A percentile compares a stretch with the other conserved stretches of the same genome.
Evolutionary conservation across 192 early-diverging fungal genomes (phyloP).

Genomic region (Coemansia sp.): DNA sequence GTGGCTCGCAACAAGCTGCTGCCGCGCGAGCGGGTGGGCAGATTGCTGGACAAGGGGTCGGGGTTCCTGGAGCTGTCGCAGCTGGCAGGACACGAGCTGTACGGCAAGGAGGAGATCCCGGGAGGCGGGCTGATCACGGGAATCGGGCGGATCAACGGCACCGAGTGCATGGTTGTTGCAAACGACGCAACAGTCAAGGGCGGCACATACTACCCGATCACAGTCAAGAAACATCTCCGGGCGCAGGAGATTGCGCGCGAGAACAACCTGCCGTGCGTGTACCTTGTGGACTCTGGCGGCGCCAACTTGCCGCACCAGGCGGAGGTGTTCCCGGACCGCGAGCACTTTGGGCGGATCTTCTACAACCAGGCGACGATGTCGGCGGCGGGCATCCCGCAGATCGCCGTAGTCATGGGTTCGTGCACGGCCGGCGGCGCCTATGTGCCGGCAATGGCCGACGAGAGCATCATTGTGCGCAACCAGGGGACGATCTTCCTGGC

Average conservation of each 20-base stretch:
- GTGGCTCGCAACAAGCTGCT: constrained; percentile 82
- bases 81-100: constrained; percentile 86
- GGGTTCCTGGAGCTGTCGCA: constrained; percentile 95
- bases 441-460: constrained; percentile 98
- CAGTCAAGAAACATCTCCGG: constrained; percentile 95
- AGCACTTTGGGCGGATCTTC: constrained; percentile 94
- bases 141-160: constrained; percentile 87
- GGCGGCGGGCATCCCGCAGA: constrained; percentile 82
- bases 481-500: constrained; percentile 98
- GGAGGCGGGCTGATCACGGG: constrained; percentile 93
- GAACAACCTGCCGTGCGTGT: constrained; percentile 93
- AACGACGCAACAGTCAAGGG: constrained; percentile 99
- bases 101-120: constrained; percentile 71
- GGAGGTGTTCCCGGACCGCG: constrained; percentile 94
- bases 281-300: constrained; percentile 93
- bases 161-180: constrained; percentile 95
- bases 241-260: constrained; percentile 96
- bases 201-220: constrained; percentile 94
- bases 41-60: constrained; percentile 58
- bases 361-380: constrained; percentile 90
- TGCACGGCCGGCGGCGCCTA: constrained; percentile 98
- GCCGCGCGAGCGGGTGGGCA: constrained; percentile 73
- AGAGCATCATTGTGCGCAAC: constrained; percentile 91
- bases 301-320: constrained; percentile 92
- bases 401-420: constrained; percentile 96